phyloP scores from a whole-genome alignment of 2,329 filamentous ascomycete species.

The Sarocladium brachiariae region DNA sequence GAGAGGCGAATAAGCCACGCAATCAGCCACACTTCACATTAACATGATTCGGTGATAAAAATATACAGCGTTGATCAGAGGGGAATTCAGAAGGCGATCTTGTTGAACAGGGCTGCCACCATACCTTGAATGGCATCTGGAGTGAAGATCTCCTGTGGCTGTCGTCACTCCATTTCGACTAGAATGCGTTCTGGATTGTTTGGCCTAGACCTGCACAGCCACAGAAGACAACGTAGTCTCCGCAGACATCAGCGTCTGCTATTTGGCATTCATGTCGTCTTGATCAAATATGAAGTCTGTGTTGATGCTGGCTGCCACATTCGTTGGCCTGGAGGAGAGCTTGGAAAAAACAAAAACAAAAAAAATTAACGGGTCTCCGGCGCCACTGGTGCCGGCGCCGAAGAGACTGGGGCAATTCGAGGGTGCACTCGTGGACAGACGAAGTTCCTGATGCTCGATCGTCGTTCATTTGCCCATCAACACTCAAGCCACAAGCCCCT shows the following conservation, averaged over 20 bases:
- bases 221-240: too few species aligned
- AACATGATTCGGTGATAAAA: slow-evolving; percentile 11
- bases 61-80: slow-evolving; percentile 14
- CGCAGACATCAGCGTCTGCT: too few species aligned
- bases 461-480: too few species aligned
- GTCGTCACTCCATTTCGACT: neutral
- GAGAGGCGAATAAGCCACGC: slow-evolving; percentile 13
- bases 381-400: slow-evolving; percentile 7
- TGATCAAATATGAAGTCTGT: too few species aligned
- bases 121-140: neutral
- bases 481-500: too few species aligned
- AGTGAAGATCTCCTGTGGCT: slow-evolving; percentile 6
- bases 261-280: too few species aligned
- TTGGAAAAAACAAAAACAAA: too few species aligned
- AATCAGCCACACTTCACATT: slow-evolving; percentile 12
- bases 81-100: slow-evolving; percentile 8
- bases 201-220: slow-evolving; percentile 2
- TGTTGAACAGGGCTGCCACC: neutral
- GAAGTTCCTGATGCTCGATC: too few species aligned
- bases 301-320: too few species aligned
- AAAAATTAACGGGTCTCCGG: neutral
- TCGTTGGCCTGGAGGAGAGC: too few species aligned
- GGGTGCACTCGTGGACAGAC: neutral
- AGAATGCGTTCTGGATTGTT: neutral
- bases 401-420: slow-evolving; percentile 2